Percentiles rank a stretch among this genome's conserved stretches.
Evolutionary conservation across 2,329 filamentous ascomycete genomes (phyloP).

Genomic region (Fusarium cicatricum): DNA sequence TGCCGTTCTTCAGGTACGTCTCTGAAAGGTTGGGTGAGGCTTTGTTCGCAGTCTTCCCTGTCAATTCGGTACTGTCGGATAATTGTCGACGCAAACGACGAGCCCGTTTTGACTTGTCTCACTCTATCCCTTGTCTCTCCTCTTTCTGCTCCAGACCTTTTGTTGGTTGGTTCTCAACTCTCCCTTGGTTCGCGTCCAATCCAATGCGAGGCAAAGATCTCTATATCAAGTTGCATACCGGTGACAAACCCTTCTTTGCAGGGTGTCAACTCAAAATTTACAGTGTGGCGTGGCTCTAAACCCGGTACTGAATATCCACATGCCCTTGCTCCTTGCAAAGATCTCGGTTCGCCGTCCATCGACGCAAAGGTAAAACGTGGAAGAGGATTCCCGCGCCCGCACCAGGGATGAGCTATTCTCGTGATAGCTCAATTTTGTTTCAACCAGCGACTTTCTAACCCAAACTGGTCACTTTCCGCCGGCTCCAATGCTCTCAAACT

Average conservation of each 20-base stretch:
- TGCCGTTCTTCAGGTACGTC: too few species aligned
- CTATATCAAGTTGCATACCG: background rate
- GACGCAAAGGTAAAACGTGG: constrained; percentile 15
- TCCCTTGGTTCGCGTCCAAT: background rate
- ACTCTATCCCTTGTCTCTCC: background rate
- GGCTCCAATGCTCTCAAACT: background rate
- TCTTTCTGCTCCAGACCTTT: background rate
- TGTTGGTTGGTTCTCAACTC: background rate
- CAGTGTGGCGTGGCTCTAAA: constrained; percentile 32
- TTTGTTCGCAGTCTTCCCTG: too few species aligned
- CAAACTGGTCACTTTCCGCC: too few species aligned
- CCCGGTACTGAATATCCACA: constrained; percentile 25
- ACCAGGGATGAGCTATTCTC: constrained; percentile 28
- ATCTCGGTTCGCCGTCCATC: constrained; percentile 29
- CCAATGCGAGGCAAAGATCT: too few species aligned
- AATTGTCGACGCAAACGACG: background rate
- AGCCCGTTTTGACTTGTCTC: constrained; percentile 2
- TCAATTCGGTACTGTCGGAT: too few species aligned
- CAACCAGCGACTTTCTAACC: background rate
- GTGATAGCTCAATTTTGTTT: constrained; percentile 21
- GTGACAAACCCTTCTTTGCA: constrained; percentile 23
- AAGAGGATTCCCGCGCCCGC: constrained; percentile 5
- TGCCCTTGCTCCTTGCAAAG: constrained; percentile 29
- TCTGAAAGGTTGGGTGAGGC: too few species aligned
- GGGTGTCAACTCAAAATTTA: constrained; percentile 27